phyloP scores from a whole-genome alignment of 192 early-diverging fungal species.

The Backusella psychrophila region DNA sequence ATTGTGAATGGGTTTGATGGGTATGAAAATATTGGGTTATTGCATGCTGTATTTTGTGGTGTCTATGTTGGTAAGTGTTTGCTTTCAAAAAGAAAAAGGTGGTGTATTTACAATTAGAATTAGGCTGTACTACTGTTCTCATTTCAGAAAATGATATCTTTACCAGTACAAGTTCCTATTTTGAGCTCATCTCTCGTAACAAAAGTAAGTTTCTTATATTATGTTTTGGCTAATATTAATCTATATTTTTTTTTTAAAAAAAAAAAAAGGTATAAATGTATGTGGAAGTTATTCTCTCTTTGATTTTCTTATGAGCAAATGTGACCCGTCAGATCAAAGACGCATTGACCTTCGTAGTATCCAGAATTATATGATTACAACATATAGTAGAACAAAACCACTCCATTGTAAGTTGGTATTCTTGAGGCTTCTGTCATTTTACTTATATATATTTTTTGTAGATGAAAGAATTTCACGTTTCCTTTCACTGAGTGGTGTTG shows the following conservation, averaged over 20 bases:
- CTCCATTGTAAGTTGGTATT: conserved; percentile 39
- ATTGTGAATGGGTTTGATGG: conserved; percentile 28
- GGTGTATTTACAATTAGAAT: background rate
- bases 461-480: conserved; percentile 51
- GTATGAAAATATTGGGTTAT: conserved; percentile 19
- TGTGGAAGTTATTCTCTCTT: conserved; percentile 64
- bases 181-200: conserved; percentile 69
- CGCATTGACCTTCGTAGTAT: conserved; percentile 32
- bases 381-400: conserved; percentile 47
- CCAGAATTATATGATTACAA: conserved; percentile 63
- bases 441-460: conserved; percentile 3
- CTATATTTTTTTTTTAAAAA: no score
- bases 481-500: conserved; percentile 64
- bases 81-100: no score
- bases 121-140: conserved; percentile 61
- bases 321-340: conserved; percentile 29
- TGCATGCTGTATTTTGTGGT: conserved; percentile 25
- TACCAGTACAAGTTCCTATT: conserved; percentile 56
- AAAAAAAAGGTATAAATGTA: conserved; percentile 53
- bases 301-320: conserved; percentile 57
- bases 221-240: background rate
- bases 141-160: conserved; percentile 59
- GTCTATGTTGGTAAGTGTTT: conserved; percentile 30
- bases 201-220: conserved; percentile 38
- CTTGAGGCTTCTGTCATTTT: background rate